phyloP scores from a whole-genome alignment of 257 asterid genomes.

The Jaltomata sinuosa region DNA sequence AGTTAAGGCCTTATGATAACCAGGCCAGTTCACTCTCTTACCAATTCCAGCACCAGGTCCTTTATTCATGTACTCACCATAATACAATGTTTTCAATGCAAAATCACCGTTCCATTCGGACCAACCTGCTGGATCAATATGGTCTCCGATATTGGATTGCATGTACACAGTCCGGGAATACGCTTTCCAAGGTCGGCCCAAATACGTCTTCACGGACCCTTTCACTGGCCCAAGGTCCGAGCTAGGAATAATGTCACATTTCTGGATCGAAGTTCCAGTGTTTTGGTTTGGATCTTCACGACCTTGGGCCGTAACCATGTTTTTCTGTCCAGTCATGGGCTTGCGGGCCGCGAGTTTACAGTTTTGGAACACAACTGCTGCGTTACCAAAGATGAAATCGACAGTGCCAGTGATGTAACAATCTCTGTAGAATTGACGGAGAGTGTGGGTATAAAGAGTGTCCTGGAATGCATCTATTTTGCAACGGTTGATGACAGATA shows the following conservation, averaged over 20 bases:
- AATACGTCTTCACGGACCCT: neutral
- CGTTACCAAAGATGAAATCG: constrained; percentile 21
- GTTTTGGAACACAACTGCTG: constrained; percentile 16
- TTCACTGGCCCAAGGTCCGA: constrained; percentile 1
- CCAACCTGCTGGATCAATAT: constrained; percentile 18
- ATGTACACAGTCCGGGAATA: constrained; percentile 9
- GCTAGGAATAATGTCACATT: neutral
- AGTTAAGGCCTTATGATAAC: neutral
- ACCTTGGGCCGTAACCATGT: constrained; percentile 19
- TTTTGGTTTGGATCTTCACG: neutral
- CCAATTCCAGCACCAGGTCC: constrained; percentile 13
- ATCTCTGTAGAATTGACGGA: constrained; percentile 14
- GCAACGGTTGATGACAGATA: constrained; percentile 5
- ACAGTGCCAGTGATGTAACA: constrained; percentile 17
- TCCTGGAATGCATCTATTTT: constrained; percentile 13
- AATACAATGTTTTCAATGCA: constrained; percentile 3
- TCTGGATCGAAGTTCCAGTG: constrained; percentile 12
- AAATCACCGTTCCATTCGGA: constrained; percentile 1
- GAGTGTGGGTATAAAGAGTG: constrained; percentile 14
- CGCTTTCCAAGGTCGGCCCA: constrained; percentile 19
- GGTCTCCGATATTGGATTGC: constrained; percentile 3
- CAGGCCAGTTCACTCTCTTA: constrained; percentile 8
- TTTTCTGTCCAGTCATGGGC: constrained; percentile 1
- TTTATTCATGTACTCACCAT: constrained; percentile 14
- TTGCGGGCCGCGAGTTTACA: neutral